Percentiles rank a stretch among this genome's conserved stretches.
Conservation (phyloP, 331 rosid genomes). For the Stylosanthes scabra region DNA sequence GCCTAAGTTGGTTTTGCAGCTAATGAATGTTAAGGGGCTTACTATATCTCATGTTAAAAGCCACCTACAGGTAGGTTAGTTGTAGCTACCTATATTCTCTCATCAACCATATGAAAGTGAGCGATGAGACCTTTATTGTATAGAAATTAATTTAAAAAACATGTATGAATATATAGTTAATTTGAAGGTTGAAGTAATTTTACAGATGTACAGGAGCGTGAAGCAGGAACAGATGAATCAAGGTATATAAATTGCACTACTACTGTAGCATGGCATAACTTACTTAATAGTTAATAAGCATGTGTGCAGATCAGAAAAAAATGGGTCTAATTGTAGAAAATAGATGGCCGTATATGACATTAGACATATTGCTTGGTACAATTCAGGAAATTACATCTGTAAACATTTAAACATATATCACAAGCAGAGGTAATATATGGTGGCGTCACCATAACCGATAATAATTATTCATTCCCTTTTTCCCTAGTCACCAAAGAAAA, state of each 20-base stretch:
- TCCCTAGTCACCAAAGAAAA: constrained; percentile 24
- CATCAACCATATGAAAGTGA: too few relatives aligned
- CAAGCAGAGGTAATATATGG: constrained; percentile 1
- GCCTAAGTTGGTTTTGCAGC: constrained; percentile 74
- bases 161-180: background rate
- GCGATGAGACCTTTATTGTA: too few relatives aligned
- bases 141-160: too few relatives aligned
- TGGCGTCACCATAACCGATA: constrained; percentile 34
- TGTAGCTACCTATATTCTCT: too few relatives aligned
- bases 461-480: constrained; percentile 35
- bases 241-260: constrained; percentile 49
- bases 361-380: constrained; percentile 51
- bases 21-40: constrained; percentile 83
- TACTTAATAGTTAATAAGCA: constrained; percentile 21
- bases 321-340: constrained; percentile 31
- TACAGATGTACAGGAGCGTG: constrained; percentile 92
- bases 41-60: constrained; percentile 90
- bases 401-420: background rate
- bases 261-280: constrained; percentile 4
- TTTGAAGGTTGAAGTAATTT: constrained; percentile 7
- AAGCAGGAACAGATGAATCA: constrained; percentile 67
- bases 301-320: constrained; percentile 16
- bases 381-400: constrained; percentile 39
- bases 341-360: constrained; percentile 28
- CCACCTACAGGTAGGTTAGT: constrained; percentile 84